Conservation (phyloP, 2,329 filamentous ascomycete genomes). For the Aspergillus aculeatinus region DNA sequence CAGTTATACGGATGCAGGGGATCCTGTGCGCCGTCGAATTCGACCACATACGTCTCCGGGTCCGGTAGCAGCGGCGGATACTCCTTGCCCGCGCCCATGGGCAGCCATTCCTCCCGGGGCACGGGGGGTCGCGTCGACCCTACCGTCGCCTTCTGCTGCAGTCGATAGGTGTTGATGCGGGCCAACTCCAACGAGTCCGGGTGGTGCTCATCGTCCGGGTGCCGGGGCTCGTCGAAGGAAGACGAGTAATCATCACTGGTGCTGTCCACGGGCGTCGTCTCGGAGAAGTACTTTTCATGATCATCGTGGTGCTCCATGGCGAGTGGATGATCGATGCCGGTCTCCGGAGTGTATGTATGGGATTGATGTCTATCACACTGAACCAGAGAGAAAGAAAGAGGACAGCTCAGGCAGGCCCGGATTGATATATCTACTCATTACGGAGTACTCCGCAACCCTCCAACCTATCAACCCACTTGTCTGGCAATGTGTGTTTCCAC, state of each 20-base stretch:
- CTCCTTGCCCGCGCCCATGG: constrained; percentile 44
- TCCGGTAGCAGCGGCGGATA: constrained; percentile 52
- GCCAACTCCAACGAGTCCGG: constrained; percentile 21
- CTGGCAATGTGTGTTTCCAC: neutral
- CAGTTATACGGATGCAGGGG: constrained; percentile 55
- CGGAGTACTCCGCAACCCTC: too few species aligned
- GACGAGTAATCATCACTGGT: constrained; percentile 1
- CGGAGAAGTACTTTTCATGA: neutral
- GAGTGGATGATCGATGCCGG: neutral
- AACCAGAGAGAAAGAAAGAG: neutral
- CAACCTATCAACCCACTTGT: too few species aligned
- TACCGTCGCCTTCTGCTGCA: constrained; percentile 23
- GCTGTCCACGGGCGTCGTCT: neutral
- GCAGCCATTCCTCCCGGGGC: constrained; percentile 23
- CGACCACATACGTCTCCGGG: constrained; percentile 55
- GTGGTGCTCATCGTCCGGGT: constrained; percentile 4
- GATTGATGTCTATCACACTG: neutral
- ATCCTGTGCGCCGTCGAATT: constrained; percentile 55
- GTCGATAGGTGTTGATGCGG: constrained; percentile 24
- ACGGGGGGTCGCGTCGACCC: constrained; percentile 21
- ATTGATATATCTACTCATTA: neutral
- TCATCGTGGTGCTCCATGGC: neutral
- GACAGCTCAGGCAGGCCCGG: neutral
- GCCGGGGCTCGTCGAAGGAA: neutral
- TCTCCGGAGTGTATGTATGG: neutral